Evolutionary conservation across 345 rosid species (phyloP).

Genomic region (Trapa incisa): DNA sequence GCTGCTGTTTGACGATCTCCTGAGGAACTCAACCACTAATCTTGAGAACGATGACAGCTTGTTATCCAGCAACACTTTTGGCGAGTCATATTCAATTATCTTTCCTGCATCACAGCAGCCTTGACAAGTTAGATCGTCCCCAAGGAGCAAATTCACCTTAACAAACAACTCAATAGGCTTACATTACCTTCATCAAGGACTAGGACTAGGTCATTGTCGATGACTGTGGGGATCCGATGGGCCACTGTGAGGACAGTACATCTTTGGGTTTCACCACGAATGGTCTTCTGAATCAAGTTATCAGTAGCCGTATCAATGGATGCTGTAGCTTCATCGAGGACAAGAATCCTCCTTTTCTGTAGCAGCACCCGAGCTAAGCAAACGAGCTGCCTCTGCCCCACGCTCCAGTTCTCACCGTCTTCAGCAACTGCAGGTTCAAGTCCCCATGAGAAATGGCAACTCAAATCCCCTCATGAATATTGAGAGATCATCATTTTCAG

Average conservation of each 20-base stretch:
- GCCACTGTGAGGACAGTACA: conserved; percentile 83
- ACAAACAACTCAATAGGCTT: not conserved
- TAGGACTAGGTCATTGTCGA: conserved; percentile 71
- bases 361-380: conserved; percentile 45
- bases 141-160: not conserved
- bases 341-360: conserved; percentile 54
- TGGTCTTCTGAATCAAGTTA: conserved; percentile 59
- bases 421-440: conserved; percentile 41
- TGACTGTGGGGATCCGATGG: conserved; percentile 73
- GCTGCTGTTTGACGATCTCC: conserved; percentile 36
- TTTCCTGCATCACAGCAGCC: too few species aligned
- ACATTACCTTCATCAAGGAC: conserved; percentile 64
- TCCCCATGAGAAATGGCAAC: too few species aligned
- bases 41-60: conserved; percentile 50
- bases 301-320: conserved; percentile 81
- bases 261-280: conserved; percentile 55
- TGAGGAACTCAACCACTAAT: conserved; percentile 45
- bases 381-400: too few species aligned
- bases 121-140: not conserved
- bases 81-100: conserved; percentile 5
- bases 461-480: too few species aligned
- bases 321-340: conserved; percentile 84
- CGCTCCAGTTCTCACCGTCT: conserved; percentile 86
- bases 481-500: too few species aligned
- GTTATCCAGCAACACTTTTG: conserved; percentile 37